Conservation (phyloP, 2,329 filamentous ascomycete species). For the Trichoderma sp. region DNA sequence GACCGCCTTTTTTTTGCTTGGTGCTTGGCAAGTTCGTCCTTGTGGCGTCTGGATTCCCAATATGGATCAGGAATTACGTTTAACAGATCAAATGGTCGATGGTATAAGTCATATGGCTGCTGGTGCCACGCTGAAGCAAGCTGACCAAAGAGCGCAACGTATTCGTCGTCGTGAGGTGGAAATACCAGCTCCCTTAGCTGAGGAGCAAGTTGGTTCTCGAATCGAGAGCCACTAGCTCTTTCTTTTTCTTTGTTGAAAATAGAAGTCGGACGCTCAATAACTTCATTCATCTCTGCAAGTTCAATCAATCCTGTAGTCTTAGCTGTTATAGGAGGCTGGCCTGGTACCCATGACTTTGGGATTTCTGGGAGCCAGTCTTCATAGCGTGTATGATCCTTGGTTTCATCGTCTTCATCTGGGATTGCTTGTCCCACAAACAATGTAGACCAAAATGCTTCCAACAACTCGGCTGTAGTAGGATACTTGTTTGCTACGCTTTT, state of each 20-base stretch:
- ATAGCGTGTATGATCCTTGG: neutral
- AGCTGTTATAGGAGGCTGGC: neutral
- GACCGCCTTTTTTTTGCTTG: neutral
- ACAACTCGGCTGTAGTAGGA: neutral
- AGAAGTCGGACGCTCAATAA: neutral
- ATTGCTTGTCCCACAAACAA: neutral
- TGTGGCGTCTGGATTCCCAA: neutral
- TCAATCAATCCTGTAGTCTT: neutral
- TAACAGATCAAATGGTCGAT: neutral
- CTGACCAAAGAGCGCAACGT: neutral
- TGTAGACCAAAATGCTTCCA: conserved; percentile 4
- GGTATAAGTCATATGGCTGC: neutral
- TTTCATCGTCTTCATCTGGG: neutral
- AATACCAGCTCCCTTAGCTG: neutral
- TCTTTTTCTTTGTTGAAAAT: neutral
- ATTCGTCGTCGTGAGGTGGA: neutral
- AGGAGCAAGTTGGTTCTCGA: neutral
- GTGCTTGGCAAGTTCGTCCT: neutral
- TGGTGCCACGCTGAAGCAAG: neutral
- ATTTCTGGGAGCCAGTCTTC: neutral
- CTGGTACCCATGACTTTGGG: neutral
- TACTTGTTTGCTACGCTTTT: neutral
- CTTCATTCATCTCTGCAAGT: neutral
- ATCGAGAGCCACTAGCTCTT: neutral
- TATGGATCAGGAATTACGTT: neutral